Evolutionary conservation across 1,284 basidiomycete species (phyloP), one percentile per base, ranked within the genome.

Genomic region (Ceratobasidium papillatum): DNA sequence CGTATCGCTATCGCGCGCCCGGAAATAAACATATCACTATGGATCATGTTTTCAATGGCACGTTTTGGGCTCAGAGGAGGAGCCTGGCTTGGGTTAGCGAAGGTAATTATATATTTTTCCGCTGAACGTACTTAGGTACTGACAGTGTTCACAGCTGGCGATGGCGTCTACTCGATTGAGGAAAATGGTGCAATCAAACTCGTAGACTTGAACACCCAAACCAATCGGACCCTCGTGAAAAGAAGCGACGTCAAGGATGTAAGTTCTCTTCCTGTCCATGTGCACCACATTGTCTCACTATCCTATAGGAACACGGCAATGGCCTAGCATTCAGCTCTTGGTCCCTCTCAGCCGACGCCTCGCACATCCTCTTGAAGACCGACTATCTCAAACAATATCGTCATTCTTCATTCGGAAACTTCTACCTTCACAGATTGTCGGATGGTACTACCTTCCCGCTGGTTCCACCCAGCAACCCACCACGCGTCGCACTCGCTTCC

Each of bases 31-130:
- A 89, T 78, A 86, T 97, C 62, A 91, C 91, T 0, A 89, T 98
- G 86, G 94, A 97, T 79, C 91, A 95, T 80, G 83, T 96, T 61
- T 94, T 94, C 83, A 96, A 96, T 79, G 94, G 94, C 3, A 97
- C 95, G 0, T 98, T 97, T 80, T 77, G 66, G 11, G 81, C 85
- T 1, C 78, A 86, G 3, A 80, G 79, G 12, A 84, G 85, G 56
- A 79, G 79, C 36, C 81, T 96, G 36, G 85, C 89, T 59, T 98
- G 96, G 96, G 90, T 98, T 36, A 89, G 90, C 12, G 94, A 96
- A 87, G 95, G 95, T 94, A 75, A 38, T 86, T 78, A 27, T 78
- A 27, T 32, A 43, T 56, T 63, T 38, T 12, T 9, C 30, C n/a
- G 27, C 58, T 58, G 22, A 14, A 25, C 9, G 25, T 38, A 43